Percentiles rank a stretch among this genome's conserved stretches.
Evolutionary conservation across 768 basidiomycete genomes (phyloP).

Genomic region (Galerina marginata): DNA sequence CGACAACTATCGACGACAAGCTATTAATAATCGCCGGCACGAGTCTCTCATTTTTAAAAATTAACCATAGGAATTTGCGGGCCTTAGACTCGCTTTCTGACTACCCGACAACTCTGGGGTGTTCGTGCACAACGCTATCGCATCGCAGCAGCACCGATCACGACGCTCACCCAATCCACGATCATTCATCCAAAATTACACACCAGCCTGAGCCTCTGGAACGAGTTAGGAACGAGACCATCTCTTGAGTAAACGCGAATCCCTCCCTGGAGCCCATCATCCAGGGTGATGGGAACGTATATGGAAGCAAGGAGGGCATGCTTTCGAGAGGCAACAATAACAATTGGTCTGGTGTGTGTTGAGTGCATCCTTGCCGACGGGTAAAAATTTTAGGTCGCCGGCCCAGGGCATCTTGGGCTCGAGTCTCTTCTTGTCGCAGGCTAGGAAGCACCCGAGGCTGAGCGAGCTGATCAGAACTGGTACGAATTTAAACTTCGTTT

Average conservation of each 20-base stretch:
- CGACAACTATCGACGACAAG: too few species aligned
- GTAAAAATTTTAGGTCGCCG: conserved; percentile 4
- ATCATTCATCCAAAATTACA: conserved; percentile 49
- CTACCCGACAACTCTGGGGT: conserved; percentile 50
- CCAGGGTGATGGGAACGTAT: conserved; percentile 28
- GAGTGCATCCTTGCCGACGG: conserved; percentile 6
- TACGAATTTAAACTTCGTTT: conserved; percentile 41
- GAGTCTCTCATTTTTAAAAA: neutral
- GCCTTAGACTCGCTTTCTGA: conserved; percentile 52
- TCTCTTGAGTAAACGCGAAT: conserved; percentile 56
- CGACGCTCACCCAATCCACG: conserved; percentile 38
- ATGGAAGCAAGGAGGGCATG: conserved; percentile 10
- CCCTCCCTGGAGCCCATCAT: conserved; percentile 53
- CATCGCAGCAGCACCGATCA: conserved; percentile 28
- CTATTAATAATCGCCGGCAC: neutral
- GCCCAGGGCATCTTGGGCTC: conserved; percentile 46
- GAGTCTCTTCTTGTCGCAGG: conserved; percentile 60
- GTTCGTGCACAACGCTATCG: conserved; percentile 13
- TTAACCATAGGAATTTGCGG: conserved; percentile 49
- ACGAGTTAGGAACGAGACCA: conserved; percentile 44
- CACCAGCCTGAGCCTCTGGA: conserved; percentile 56
- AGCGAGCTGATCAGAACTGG: conserved; percentile 60
- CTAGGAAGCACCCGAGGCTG: conserved; percentile 56
- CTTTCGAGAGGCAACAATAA: neutral
- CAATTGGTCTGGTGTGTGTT: conserved; percentile 9